A percentile compares a stretch with the other conserved stretches of the same genome.
phyloP scores from a whole-genome alignment of 164 flowering plant species.

The Vitis riparia region DNA sequence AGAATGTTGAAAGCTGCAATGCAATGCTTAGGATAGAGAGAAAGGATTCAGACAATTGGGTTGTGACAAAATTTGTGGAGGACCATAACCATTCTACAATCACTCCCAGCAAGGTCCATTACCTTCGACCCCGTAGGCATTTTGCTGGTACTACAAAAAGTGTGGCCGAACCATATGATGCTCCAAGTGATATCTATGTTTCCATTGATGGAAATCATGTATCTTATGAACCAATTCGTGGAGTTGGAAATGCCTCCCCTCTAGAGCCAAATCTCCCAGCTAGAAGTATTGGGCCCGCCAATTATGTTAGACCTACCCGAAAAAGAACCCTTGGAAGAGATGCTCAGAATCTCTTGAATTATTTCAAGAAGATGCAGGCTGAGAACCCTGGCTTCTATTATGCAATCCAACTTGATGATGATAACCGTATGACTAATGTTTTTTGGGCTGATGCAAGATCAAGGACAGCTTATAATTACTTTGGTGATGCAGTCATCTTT shows the following conservation, averaged over 20 bases:
- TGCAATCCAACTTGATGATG: slow-evolving; percentile 75
- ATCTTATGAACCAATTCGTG: slow-evolving; percentile 29
- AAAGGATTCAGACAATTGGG: slow-evolving; percentile 38
- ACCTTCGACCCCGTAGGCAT: slow-evolving; percentile 47
- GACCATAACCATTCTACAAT: slow-evolving; percentile 52
- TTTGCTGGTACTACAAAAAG: slow-evolving; percentile 38
- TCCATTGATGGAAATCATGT: slow-evolving; percentile 36
- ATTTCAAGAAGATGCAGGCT: slow-evolving; percentile 71
- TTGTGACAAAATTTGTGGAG: slow-evolving; percentile 41
- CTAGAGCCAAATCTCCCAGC: slow-evolving; percentile 24
- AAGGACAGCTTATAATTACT: slow-evolving; percentile 59
- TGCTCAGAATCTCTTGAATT: slow-evolving; percentile 62
- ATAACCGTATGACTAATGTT: slow-evolving; percentile 60
- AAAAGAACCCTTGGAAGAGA: slow-evolving; percentile 49
- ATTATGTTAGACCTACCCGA: slow-evolving; percentile 18
- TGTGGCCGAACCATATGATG: slow-evolving; percentile 23
- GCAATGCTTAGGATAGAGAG: slow-evolving; percentile 44
- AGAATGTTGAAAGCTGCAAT: slow-evolving; percentile 38
- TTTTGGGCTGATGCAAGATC: slow-evolving; percentile 86
- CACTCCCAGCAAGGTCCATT: slow-evolving; percentile 40
- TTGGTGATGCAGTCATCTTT: slow-evolving; percentile 74
- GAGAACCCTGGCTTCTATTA: slow-evolving; percentile 73
- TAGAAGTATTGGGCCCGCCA: slow-evolving; percentile 21
- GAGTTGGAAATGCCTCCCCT: slow-evolving; percentile 25
- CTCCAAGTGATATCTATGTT: slow-evolving; percentile 22